Conservation (phyloP, 2,329 filamentous ascomycete genomes). For the Exophiala viscosa region DNA sequence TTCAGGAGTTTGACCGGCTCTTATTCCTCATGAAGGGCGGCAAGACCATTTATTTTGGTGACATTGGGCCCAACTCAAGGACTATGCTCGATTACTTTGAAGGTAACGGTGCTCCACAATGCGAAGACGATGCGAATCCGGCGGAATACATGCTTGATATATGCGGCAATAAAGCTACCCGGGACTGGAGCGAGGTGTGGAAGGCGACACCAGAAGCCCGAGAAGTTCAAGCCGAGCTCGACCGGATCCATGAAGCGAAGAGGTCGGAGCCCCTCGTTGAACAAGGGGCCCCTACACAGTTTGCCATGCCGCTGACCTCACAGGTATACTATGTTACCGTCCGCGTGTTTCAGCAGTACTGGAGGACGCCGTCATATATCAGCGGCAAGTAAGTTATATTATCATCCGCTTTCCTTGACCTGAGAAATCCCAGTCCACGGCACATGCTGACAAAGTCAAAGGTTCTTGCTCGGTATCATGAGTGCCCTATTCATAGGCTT, state of each 20-base stretch:
- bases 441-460: conserved; percentile 58
- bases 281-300: conserved; percentile 54
- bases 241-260: conserved; percentile 52
- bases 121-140: conserved; percentile 68
- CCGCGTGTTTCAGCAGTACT: conserved; percentile 85
- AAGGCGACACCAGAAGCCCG: conserved; percentile 53
- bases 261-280: conserved; percentile 42
- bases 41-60: conserved; percentile 77
- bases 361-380: conserved; percentile 71
- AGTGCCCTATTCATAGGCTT: conserved; percentile 48
- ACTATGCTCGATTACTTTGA: conserved; percentile 73
- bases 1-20: conserved; percentile 63
- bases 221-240: conserved; percentile 55
- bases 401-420: background rate
- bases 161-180: conserved; percentile 57
- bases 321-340: conserved; percentile 65
- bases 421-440: background rate
- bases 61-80: conserved; percentile 68
- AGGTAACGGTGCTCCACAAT: conserved; percentile 62
- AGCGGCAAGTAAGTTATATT: conserved; percentile 51
- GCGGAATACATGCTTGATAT: conserved; percentile 55
- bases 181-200: conserved; percentile 63
- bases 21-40: conserved; percentile 74
- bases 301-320: conserved; percentile 65
- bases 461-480: conserved; percentile 52